A percentile compares a stretch with the other conserved stretches of the same genome.
phyloP scores from a whole-genome alignment of 768 basidiomycete species.

The Boletus reticulatus region DNA sequence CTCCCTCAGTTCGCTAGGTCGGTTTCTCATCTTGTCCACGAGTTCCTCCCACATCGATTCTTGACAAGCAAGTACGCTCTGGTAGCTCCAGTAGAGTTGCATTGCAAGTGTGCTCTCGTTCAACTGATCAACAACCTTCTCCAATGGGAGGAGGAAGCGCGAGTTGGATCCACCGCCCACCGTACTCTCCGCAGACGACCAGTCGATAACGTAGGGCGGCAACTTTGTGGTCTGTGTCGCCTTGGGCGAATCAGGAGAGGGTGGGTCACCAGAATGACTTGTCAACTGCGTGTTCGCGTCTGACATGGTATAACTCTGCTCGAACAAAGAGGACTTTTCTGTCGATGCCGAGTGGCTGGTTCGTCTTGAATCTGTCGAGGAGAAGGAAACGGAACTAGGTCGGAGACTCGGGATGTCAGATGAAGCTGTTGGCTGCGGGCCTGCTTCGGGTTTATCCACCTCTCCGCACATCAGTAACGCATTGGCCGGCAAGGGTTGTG shows the following conservation, averaged over 20 bases:
- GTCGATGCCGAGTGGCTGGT: constrained; percentile 35
- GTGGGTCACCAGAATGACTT: constrained; percentile 16
- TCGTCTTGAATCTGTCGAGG: constrained; percentile 42
- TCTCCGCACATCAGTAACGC: constrained; percentile 23
- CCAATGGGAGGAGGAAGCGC: constrained; percentile 37
- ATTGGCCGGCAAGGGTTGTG: constrained; percentile 26
- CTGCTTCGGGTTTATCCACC: constrained; percentile 23
- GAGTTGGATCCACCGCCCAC: constrained; percentile 31
- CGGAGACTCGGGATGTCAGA: constrained; percentile 26
- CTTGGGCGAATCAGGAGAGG: constrained; percentile 18
- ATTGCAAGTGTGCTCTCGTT: constrained; percentile 65
- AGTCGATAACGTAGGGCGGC: constrained; percentile 46
- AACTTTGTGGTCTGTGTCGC: constrained; percentile 12
- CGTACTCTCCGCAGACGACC: constrained; percentile 44
- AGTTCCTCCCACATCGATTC: constrained; percentile 80
- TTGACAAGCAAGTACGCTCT: constrained; percentile 60
- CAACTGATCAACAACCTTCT: constrained; percentile 45
- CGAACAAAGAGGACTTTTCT: constrained; percentile 30
- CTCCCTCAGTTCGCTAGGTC: constrained; percentile 47
- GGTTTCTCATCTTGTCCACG: constrained; percentile 57
- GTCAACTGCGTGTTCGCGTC: constrained; percentile 24
- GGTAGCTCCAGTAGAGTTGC: constrained; percentile 67
- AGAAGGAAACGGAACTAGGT: constrained; percentile 51
- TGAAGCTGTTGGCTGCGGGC: constrained; percentile 11
- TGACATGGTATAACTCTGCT: constrained; percentile 27